Conservation (phyloP, 345 rosid genomes). For the Isatis tinctoria region DNA sequence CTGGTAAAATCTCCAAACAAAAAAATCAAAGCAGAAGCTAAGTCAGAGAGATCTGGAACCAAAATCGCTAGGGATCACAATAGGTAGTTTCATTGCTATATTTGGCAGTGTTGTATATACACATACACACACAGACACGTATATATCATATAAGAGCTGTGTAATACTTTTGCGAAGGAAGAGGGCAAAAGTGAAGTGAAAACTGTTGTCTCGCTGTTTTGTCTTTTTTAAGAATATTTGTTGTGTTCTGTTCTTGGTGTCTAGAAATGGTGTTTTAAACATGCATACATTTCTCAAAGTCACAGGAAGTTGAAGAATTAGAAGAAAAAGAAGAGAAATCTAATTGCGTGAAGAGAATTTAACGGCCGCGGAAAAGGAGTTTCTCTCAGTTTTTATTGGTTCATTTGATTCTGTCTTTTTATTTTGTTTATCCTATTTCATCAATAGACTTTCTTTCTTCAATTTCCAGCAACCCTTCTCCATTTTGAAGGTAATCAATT, state of each 20-base stretch:
- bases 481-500: background rate
- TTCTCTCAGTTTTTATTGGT: background rate
- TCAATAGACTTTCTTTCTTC: background rate
- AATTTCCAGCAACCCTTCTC: background rate
- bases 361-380: background rate
- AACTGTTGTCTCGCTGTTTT: background rate
- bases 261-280: background rate
- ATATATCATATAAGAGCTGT: background rate
- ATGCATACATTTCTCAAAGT: background rate
- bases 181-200: background rate
- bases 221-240: background rate
- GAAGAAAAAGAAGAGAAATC: background rate
- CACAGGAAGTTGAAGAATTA: background rate
- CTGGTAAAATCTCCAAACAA: background rate
- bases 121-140: background rate
- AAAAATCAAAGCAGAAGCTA: background rate
- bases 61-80: background rate
- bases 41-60: background rate
- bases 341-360: background rate
- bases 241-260: background rate
- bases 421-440: background rate
- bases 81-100: background rate
- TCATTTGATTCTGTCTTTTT: background rate
- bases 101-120: background rate
- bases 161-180: background rate